Evolutionary conservation across 495 filamentous ascomycete genomes (phyloP).

Genomic region (Glarea lozoyensis): DNA sequence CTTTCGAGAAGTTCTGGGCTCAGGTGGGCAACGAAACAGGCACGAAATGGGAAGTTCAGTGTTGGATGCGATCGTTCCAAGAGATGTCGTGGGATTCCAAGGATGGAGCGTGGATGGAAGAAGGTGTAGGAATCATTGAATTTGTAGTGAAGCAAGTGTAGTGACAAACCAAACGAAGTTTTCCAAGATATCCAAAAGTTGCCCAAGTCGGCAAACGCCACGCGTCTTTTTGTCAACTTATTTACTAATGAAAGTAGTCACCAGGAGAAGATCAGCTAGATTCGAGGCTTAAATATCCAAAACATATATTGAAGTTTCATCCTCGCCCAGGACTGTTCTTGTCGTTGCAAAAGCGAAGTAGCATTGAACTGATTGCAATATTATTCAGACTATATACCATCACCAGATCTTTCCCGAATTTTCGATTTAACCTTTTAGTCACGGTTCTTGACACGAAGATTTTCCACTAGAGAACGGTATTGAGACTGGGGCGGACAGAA

Average conservation of each 20-base stretch:
- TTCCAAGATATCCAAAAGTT: too few relatives aligned
- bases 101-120: conserved; percentile 8
- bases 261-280: too few relatives aligned
- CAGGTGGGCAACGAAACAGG: conserved; percentile 38
- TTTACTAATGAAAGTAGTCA: too few relatives aligned
- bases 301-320: too few relatives aligned
- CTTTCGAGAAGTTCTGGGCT: conserved; percentile 41
- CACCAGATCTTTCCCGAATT: too few relatives aligned
- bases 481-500: not conserved
- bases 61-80: conserved; percentile 5
- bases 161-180: not conserved
- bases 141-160: conserved; percentile 5
- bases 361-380: too few relatives aligned
- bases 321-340: too few relatives aligned
- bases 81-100: conserved; percentile 12
- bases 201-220: too few relatives aligned
- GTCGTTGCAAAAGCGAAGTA: too few relatives aligned
- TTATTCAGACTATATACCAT: too few relatives aligned
- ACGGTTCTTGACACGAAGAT: not conserved
- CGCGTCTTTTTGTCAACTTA: too few relatives aligned
- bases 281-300: too few relatives aligned
- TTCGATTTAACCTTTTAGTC: not conserved
- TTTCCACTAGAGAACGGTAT: not conserved
- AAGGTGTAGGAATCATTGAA: conserved; percentile 5
- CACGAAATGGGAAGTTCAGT: conserved; percentile 34